Base-by-base conservation (phyloP, 2,329 filamentous ascomycete species). In the Aspergillus chevalieri region DNA sequence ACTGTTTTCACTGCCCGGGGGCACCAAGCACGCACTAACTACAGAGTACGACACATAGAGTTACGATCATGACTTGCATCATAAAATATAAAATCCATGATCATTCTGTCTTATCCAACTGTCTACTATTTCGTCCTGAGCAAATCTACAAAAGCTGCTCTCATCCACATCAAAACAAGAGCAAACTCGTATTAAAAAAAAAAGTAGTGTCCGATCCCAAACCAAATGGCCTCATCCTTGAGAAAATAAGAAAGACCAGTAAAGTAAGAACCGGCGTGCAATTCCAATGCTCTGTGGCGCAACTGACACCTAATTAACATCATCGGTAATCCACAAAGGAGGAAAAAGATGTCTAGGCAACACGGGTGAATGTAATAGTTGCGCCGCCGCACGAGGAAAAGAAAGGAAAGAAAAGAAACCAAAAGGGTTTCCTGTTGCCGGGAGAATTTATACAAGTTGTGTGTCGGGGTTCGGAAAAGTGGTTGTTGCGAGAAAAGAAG, bases 351-450 rank as follows among this genome's bases (percentile, higher is more conserved):
- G 84, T 77, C 78, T 80, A 84, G 86, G 86, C 85, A 90, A 90
- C 85, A 87, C 83, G 85, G 85, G 82, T 80, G 81, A 81, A 75
- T 73, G 76, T 78, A 74, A 68, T 73, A 74, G 80, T 84, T 78
- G 82, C 84, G 82, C 83, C 83, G 85, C 86, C 86, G 86, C 86
- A 90, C 85, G 77, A 88, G 79, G 82, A 80, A 78, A 74, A 74
- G 77, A 80, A 81, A 73, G 65, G 66, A 70, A 64, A 72, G 73
- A 74, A 69, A 70, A 66, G 70, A 58, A 50, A 19, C 14, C 12
- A 47, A 55, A 56, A 62, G 53, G 51, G 22, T 2, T 9, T 43
- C n/a, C 14, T 8, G 41, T 14, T 22, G 10, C 6, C 2, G 8
- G 30, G 15, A 48, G 54, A 56, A 57, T 66, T 63, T 64, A 63